Base-by-base conservation (phyloP, 352 stramenopile genomes). In the Phytophthora pseudosyringae region DNA sequence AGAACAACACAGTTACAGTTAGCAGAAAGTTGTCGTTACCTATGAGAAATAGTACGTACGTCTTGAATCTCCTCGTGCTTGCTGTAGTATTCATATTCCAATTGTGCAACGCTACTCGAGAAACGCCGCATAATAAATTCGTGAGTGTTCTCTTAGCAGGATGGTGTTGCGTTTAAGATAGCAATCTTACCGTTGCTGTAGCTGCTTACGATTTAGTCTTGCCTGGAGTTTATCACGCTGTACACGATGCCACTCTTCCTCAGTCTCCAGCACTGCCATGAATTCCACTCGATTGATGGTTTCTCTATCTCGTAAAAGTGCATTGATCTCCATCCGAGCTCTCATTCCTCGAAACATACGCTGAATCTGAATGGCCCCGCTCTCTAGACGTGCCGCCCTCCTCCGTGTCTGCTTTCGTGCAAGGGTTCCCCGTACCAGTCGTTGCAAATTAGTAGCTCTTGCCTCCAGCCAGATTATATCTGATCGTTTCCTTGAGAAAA, bases 61-160 rank as follows among this genome's bases (percentile, higher is more conserved):
- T 94, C 82, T 25, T 75, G 75, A 49, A 91, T 79, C 29, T 73
- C 61, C 18, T 90, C 78, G 46, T 91, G 86, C 15, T 79, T 69
- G 35, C 57, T 59, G 47, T 80, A 89, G 43, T 88, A 86, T 36
- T 92, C 79, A 7, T 82, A 76, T 72, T 93, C 86, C 5, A 93
- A 59, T 38, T 87, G 70, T 15, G 69, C 73, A 6, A 93, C 71
- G 15, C 86, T 94, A 29, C 21, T 28, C 13, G 36, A 4, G 50
- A 21, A 21, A 21, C 21, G 21, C 21, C 21, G 21, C 21, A 21
- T 21, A 21, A 21, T 21, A 18, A 60, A 51, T 11, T 3, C 7
- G 35, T 56, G 15, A 51, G 15, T 29, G 21, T 25, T 21, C 21
- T 21, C 6, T 39, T 57, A 18, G 4, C 31, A 50, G 5, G 3